Conservation (phyloP, 1,139 yeast species). For the Sugiyamaella neomexicana region DNA sequence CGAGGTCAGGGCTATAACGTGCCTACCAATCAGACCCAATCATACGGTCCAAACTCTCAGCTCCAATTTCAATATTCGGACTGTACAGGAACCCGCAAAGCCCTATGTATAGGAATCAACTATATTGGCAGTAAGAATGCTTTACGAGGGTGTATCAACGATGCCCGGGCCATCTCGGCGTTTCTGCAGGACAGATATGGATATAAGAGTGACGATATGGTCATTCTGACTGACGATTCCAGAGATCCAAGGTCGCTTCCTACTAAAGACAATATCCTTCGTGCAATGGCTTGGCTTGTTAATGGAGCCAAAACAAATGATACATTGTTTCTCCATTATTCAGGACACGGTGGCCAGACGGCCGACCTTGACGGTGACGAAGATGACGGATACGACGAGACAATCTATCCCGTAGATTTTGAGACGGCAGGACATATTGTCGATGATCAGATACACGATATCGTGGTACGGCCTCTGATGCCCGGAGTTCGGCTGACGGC, state of each 20-base stretch:
- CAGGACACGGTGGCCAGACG: conserved; percentile 92
- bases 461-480: conserved; percentile 74
- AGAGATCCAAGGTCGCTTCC: conserved; percentile 66
- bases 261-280: conserved; percentile 69
- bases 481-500: conserved; percentile 88
- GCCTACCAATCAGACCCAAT: conserved; percentile 43
- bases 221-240: conserved; percentile 77
- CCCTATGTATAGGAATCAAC: conserved; percentile 82
- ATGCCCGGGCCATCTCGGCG: conserved; percentile 42
- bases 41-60: conserved; percentile 39
- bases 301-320: conserved; percentile 79
- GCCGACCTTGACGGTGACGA: conserved; percentile 86
- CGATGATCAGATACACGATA: conserved; percentile 83
- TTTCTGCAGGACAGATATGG: conserved; percentile 56
- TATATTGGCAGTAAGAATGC: conserved; percentile 72
- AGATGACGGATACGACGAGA: conserved; percentile 85
- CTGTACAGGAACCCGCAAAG: conserved; percentile 76
- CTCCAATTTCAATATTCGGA: conserved; percentile 65
- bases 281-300: conserved; percentile 92
- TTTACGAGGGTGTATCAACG: conserved; percentile 82
- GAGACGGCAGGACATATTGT: conserved; percentile 69
- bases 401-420: conserved; percentile 88
- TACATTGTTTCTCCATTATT: conserved; percentile 68
- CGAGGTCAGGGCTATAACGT: conserved; percentile 16
- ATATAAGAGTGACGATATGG: conserved; percentile 75